Percentiles rank a stretch among this genome's conserved stretches.
These are phyloP conservation scores for Evansstolkia leycettana DNA, from an alignment of 495 filamentous ascomycete genomes.

Conservation along the genomic window DNA sequence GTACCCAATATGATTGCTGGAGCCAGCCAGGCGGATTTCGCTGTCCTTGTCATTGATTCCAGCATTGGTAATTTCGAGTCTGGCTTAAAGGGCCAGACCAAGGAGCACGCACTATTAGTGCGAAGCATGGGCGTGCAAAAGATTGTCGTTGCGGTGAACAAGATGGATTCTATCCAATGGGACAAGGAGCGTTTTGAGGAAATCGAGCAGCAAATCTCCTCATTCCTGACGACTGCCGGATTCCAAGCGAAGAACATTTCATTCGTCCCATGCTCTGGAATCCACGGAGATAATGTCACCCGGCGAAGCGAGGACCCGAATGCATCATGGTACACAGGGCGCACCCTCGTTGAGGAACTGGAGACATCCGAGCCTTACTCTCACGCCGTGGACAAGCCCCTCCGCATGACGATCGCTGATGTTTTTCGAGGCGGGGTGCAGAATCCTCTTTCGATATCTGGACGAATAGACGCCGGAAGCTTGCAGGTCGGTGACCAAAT, in stretches of 20 bases:
- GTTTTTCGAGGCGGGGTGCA: constrained; percentile 66
- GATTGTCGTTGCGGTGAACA: constrained; percentile 86
- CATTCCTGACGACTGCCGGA: constrained; percentile 69
- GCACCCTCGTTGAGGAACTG: constrained; percentile 68
- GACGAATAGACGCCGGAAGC: constrained; percentile 74
- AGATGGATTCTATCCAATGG: constrained; percentile 81
- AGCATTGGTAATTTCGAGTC: constrained; percentile 82
- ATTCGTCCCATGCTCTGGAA: constrained; percentile 81
- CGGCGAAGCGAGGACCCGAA: constrained; percentile 42
- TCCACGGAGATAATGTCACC: constrained; percentile 77
- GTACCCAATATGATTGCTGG: constrained; percentile 99
- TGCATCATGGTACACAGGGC: constrained; percentile 65
- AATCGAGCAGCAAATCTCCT: constrained; percentile 69
- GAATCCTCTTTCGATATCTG: constrained; percentile 67
- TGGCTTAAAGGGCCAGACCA: constrained; percentile 86
- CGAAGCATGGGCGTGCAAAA: constrained; percentile 85
- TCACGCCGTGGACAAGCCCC: constrained; percentile 61
- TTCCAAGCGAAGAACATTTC: constrained; percentile 68
- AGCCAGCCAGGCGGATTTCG: constrained; percentile 91
- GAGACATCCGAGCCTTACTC: constrained; percentile 64
- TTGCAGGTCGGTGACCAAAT: constrained; percentile 75
- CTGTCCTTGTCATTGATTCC: constrained; percentile 86
- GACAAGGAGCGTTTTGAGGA: constrained; percentile 68
- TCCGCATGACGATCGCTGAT: constrained; percentile 75
- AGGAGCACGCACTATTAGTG: constrained; percentile 81